These are phyloP conservation scores for Cynanchum wilfordii DNA, from an alignment of 257 asterid genomes.

Conservation along the genomic window DNA sequence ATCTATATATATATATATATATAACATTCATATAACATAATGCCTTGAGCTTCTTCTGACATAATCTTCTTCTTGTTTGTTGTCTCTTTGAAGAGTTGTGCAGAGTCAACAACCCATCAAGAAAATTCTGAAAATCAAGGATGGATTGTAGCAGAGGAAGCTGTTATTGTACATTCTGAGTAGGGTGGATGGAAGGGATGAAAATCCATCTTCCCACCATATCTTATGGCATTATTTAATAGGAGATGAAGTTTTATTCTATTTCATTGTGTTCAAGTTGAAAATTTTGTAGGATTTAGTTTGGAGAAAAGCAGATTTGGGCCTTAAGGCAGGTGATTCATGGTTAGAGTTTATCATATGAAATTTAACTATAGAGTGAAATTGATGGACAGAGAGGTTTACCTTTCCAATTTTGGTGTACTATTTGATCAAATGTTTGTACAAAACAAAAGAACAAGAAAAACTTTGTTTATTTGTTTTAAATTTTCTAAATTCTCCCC, in stretches of 20 bases:
- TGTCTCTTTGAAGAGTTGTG: conserved; percentile 50
- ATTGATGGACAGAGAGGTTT: too few relatives aligned
- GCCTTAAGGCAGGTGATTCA: too few relatives aligned
- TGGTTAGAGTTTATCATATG: too few relatives aligned
- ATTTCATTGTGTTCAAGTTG: background rate
- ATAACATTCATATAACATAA: background rate
- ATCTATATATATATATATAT: background rate
- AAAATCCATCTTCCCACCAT: background rate
- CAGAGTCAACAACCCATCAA: conserved; percentile 12
- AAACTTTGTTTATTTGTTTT: too few relatives aligned
- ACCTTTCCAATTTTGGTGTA: too few relatives aligned
- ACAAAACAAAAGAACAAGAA: too few relatives aligned
- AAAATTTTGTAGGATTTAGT: background rate
- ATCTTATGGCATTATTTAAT: too few relatives aligned
- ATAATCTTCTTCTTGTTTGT: background rate
- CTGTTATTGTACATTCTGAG: conserved; percentile 53
- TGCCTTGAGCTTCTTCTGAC: conserved; percentile 5
- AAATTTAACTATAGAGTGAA: too few relatives aligned
- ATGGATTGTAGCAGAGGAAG: conserved; percentile 78
- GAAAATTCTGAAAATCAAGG: conserved; percentile 29
- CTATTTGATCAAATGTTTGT: too few relatives aligned
- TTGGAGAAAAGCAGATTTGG: background rate
- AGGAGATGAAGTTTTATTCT: background rate
- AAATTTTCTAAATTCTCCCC: too few relatives aligned
- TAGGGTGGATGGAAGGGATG: conserved; percentile 14